Evolutionary conservation across 176 grass and related monocot genomes (phyloP), one percentile per base, ranked within the genome.

Genomic region (Poa annua): DNA sequence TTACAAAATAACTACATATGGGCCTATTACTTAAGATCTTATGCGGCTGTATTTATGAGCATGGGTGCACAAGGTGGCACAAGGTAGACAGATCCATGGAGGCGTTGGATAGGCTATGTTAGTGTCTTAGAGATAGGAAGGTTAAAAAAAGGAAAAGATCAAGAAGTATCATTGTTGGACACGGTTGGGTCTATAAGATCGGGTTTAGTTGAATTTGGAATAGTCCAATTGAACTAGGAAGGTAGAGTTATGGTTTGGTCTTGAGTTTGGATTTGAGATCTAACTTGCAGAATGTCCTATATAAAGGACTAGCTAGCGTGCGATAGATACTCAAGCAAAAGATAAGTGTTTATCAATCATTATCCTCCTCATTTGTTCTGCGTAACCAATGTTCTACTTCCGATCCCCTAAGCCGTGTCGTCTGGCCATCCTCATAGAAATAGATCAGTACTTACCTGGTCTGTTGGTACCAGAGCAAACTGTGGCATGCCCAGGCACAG

Each of bases 1-100:
- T 67, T 38, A 51, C 47, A 53, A 68, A 80, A 80, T 48, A 78
- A 66, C 49, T 55, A 42, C 29, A 69, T 13, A 16, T 81, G 64
- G 62, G 36, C 48, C 32, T 54, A 29, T 48, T 69, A 69, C 10
- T 67, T 66, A 65, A 38, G n/a, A 80, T 9, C 19, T 16, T 66
- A 22, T 53, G 20, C 2, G 52, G 45, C 19, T 22, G 7, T 11
- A 25, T 61, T 61, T 26, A 61, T 61, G 57, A 61, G 26, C 57
- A 61, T 61, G 57, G 24, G 57, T 61, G 22, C 57, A 61, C 24
- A 61, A 61, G 57, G 24, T 61, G 57, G 57, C 57, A 26, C 8
- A 11, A 61, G 57, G 22, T 61, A 61, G n/a, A n/a, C 54, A 57
- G 57, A 26, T 26, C 11, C 4, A 10, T 25, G 50, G 50, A 60